Percentiles rank a stretch among this genome's conserved stretches.
phyloP scores from a whole-genome alignment of 768 basidiomycete genomes.

The Lanmaoa rubissima region DNA sequence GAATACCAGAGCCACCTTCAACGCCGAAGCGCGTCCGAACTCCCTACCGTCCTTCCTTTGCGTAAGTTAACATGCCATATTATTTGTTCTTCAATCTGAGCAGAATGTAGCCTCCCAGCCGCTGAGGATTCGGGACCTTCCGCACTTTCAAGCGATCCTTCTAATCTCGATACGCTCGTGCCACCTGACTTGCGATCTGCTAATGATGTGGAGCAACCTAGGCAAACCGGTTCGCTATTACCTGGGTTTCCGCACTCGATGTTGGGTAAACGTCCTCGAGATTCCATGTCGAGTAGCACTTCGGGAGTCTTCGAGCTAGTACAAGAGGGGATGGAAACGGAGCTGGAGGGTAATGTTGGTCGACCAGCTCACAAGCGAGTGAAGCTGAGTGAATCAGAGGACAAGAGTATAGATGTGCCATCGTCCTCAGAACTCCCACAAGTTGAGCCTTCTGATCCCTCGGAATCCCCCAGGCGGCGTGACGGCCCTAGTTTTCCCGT shows the following conservation, averaged over 20 bases:
- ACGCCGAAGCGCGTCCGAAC: constrained; percentile 36
- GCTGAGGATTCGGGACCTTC: constrained; percentile 20
- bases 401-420: constrained; percentile 15
- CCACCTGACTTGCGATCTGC: constrained; percentile 9
- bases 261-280: constrained; percentile 68
- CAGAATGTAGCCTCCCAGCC: constrained; percentile 16
- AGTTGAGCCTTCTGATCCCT: constrained; percentile 17
- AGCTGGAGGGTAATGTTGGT: constrained; percentile 36
- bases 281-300: constrained; percentile 44
- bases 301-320: constrained; percentile 42
- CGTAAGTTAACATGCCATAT: constrained; percentile 18
- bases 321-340: constrained; percentile 41
- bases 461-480: constrained; percentile 19
- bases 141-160: constrained; percentile 20
- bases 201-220: constrained; percentile 11
- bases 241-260: constrained; percentile 44
- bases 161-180: constrained; percentile 15
- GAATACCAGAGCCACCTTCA: constrained; percentile 32
- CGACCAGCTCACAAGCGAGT: constrained; percentile 55
- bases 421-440: constrained; percentile 11
- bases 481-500: constrained; percentile 46
- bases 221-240: constrained; percentile 19
- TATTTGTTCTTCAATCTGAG: constrained; percentile 13
- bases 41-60: constrained; percentile 24
- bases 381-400: constrained; percentile 35